A percentile compares a stretch with the other conserved stretches of the same genome.
Evolutionary conservation across 306 rosid species (phyloP).

Genomic region (Dryas octopetala): DNA sequence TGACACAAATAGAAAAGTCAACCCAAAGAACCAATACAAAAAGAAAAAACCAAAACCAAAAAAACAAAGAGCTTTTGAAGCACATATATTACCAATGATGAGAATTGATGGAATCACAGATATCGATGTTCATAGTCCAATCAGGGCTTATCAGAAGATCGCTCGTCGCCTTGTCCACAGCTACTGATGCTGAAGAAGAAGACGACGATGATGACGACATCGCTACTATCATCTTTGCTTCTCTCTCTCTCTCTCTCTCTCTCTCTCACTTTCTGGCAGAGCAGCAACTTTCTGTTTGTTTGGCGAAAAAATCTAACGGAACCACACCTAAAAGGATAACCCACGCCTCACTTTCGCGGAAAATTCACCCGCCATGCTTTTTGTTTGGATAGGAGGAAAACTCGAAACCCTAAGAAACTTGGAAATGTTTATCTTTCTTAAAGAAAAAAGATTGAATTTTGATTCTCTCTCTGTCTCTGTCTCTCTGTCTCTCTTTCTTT

Average conservation of each 20-base stretch:
- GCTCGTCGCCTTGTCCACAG: slow-evolving; percentile 99
- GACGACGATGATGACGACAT: slow-evolving; percentile 42
- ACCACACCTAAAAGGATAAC: slow-evolving; percentile 5
- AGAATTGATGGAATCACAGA: slow-evolving; percentile 95
- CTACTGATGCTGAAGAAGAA: slow-evolving; percentile 89
- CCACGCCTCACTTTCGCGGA: slow-evolving; percentile 32
- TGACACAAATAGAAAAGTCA: slow-evolving; percentile 27
- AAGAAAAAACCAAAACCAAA: background rate
- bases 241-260: slow-evolving; percentile 7
- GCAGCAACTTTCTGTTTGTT: slow-evolving; percentile 19
- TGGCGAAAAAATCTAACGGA: background rate
- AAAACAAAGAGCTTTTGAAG: slow-evolving; percentile 24
- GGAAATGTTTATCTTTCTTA: background rate
- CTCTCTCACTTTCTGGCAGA: slow-evolving; percentile 25
- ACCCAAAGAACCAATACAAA: slow-evolving; percentile 13
- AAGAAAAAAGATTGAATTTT: background rate
- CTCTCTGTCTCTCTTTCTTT: background rate
- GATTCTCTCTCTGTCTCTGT: background rate
- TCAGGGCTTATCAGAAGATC: slow-evolving; percentile 97
- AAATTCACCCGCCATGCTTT: slow-evolving; percentile 25
- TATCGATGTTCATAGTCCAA: slow-evolving; percentile 99
- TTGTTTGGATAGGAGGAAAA: slow-evolving; percentile 29
- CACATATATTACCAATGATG: slow-evolving; percentile 63
- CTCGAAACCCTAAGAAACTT: slow-evolving; percentile 49
- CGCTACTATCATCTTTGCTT: slow-evolving; percentile 37